Evolutionary conservation across 2,329 filamentous ascomycete species (phyloP).

Genomic region (Cryphonectria japonica): DNA sequence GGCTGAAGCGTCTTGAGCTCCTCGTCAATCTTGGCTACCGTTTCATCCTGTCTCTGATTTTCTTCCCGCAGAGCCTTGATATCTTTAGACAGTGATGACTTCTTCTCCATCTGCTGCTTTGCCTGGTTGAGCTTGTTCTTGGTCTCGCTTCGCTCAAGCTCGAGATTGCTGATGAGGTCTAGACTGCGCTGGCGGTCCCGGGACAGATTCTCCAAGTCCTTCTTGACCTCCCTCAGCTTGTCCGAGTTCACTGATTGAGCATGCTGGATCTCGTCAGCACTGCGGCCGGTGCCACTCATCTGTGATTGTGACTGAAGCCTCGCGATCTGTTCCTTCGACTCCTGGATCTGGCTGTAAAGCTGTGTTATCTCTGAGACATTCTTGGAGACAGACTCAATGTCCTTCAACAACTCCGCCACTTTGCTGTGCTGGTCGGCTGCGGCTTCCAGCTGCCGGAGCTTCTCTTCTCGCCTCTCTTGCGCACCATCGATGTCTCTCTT

Average conservation of each 20-base stretch:
- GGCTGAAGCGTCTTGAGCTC: conserved; percentile 77
- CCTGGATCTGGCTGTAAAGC: conserved; percentile 70
- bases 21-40: conserved; percentile 69
- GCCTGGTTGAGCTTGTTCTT: conserved; percentile 73
- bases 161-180: conserved; percentile 68
- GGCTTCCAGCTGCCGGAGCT: conserved; percentile 66
- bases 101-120: conserved; percentile 79
- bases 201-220: conserved; percentile 66
- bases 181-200: conserved; percentile 73
- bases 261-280: conserved; percentile 82
- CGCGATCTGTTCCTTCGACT: conserved; percentile 73
- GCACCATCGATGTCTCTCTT: conserved; percentile 58
- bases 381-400: conserved; percentile 73
- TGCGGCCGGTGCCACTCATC: conserved; percentile 64
- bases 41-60: conserved; percentile 69
- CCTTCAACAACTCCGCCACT: conserved; percentile 56
- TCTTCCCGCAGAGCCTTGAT: conserved; percentile 74
- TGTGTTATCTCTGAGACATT: conserved; percentile 77
- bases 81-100: conserved; percentile 69
- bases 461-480: conserved; percentile 63
- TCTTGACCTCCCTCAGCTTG: conserved; percentile 67
- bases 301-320: conserved; percentile 78
- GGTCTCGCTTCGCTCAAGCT: conserved; percentile 77
- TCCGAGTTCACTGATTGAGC: conserved; percentile 70
- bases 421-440: conserved; percentile 69